phyloP scores from a whole-genome alignment of 495 filamentous ascomycete species.

The Neurospora intermedia region DNA sequence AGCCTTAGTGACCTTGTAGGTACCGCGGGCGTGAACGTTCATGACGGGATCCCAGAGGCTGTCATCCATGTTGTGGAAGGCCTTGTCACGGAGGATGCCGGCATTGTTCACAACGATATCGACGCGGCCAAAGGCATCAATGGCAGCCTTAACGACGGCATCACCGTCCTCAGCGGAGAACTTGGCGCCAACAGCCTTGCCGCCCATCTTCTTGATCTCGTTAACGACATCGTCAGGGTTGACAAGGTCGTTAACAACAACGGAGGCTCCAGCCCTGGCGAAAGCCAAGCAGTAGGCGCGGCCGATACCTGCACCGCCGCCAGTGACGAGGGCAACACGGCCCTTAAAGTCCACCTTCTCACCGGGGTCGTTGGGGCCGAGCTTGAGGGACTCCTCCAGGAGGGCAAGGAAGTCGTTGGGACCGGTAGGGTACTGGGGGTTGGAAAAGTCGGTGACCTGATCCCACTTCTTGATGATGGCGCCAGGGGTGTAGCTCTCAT shows the following conservation, averaged over 20 bases:
- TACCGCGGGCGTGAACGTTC: constrained; percentile 86
- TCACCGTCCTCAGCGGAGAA: constrained; percentile 91
- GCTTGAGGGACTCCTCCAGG: constrained; percentile 75
- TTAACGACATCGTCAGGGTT: constrained; percentile 88
- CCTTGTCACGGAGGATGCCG: constrained; percentile 94
- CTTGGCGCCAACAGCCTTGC: constrained; percentile 88
- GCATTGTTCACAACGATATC: constrained; percentile 97
- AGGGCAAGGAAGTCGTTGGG: constrained; percentile 80
- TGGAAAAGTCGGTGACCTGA: constrained; percentile 75
- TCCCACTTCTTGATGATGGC: constrained; percentile 85
- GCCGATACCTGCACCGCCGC: constrained; percentile 86
- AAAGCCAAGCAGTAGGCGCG: constrained; percentile 88
- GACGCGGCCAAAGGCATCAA: constrained; percentile 87
- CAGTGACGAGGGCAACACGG: constrained; percentile 86
- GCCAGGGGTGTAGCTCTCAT: constrained; percentile 76
- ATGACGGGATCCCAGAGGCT: constrained; percentile 86
- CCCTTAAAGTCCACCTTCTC: constrained; percentile 80
- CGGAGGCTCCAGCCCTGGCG: constrained; percentile 75
- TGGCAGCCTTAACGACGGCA: constrained; percentile 79
- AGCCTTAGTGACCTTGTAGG: constrained; percentile 94
- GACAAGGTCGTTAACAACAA: constrained; percentile 91
- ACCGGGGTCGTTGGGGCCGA: constrained; percentile 60
- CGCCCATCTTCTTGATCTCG: constrained; percentile 84
- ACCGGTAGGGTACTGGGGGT: constrained; percentile 76
- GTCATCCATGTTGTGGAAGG: constrained; percentile 96